phyloP scores from a whole-genome alignment of 805 yeast genomes.

The Barnettozyma wickerhamii region DNA sequence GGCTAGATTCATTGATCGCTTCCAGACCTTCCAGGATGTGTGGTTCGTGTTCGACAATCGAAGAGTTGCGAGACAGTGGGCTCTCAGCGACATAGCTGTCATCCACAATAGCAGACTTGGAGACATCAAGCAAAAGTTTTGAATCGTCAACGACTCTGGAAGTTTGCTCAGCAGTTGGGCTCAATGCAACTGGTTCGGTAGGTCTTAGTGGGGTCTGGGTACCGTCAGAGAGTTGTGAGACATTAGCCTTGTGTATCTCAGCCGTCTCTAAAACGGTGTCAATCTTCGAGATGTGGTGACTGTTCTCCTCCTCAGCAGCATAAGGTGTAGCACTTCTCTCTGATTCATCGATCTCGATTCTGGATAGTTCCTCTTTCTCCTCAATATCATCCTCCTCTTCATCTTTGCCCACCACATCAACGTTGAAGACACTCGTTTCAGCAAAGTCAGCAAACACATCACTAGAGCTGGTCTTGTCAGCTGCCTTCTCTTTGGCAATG shows the following conservation, averaged over 20 bases:
- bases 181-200: conserved; percentile 28
- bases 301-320: conserved; percentile 9
- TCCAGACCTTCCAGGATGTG: conserved; percentile 9
- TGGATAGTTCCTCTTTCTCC: conserved; percentile 24
- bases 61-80: conserved; percentile 15
- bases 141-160: conserved; percentile 20
- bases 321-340: conserved; percentile 7
- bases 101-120: conserved; percentile 20
- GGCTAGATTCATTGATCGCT: conserved; percentile 4
- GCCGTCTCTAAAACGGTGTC: background rate
- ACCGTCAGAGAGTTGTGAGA: background rate
- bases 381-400: conserved; percentile 27
- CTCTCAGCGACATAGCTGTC: conserved; percentile 17
- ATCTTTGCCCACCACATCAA: background rate
- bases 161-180: conserved; percentile 29
- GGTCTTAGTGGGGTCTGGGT: conserved; percentile 25
- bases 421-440: background rate
- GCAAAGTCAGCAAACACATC: background rate
- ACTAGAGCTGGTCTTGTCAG: too few relatives aligned
- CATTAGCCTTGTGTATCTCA: background rate
- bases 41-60: conserved; percentile 5
- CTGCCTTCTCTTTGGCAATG: too few relatives aligned
- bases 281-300: background rate
- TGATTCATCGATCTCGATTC: conserved; percentile 17
- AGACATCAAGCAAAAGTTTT: conserved; percentile 14